phyloP scores from a whole-genome alignment of 2,329 filamentous ascomycete genomes.

The Akanthomyces lecanii region DNA sequence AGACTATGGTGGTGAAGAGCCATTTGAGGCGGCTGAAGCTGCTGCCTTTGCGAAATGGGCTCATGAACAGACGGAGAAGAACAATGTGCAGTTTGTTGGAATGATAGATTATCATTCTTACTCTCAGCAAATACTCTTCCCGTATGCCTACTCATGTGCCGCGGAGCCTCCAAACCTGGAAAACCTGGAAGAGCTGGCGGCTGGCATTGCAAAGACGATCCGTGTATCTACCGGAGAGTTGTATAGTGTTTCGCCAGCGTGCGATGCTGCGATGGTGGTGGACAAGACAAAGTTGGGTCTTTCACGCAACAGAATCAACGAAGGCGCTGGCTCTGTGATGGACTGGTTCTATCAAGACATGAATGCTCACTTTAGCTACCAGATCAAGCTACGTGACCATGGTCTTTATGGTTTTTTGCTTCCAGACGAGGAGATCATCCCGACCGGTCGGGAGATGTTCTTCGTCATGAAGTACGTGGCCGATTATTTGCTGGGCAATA shows the following conservation, averaged over 20 bases:
- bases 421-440: constrained; percentile 80
- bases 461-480: constrained; percentile 81
- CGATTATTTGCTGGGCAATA: constrained; percentile 69
- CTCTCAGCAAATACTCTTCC: constrained; percentile 90
- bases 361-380: constrained; percentile 77
- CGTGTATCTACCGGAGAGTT: constrained; percentile 70
- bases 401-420: constrained; percentile 92
- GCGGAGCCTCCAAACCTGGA: constrained; percentile 78
- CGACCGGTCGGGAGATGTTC: constrained; percentile 83
- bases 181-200: constrained; percentile 84
- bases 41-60: constrained; percentile 76
- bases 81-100: constrained; percentile 73
- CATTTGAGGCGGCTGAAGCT: constrained; percentile 82
- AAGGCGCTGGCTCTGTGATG: constrained; percentile 77
- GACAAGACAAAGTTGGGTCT: constrained; percentile 23
- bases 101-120: constrained; percentile 92
- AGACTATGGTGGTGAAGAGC: constrained; percentile 75
- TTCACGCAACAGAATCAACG: constrained; percentile 54
- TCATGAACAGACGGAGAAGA: constrained; percentile 66
- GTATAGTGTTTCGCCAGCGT: constrained; percentile 78
- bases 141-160: constrained; percentile 81
- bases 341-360: constrained; percentile 96
- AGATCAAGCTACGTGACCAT: constrained; percentile 89
- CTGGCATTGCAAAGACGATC: constrained; percentile 86
- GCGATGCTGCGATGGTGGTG: constrained; percentile 64